Base-by-base conservation (phyloP, 169 alveolate species). In the Besnoitia besnoiti region DNA sequence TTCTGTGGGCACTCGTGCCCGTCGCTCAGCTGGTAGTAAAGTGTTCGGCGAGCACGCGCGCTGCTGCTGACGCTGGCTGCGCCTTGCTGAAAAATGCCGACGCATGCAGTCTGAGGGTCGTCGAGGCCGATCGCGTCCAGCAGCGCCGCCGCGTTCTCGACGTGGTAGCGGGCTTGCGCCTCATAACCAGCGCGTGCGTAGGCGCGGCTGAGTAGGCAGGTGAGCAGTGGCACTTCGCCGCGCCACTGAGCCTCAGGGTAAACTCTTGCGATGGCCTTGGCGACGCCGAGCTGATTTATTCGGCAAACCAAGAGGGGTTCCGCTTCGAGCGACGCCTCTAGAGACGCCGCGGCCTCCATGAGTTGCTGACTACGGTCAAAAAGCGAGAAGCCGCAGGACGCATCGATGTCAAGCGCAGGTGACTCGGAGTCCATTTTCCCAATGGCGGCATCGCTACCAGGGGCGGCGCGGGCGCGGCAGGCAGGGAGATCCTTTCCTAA, bases 131-230 rank as follows among this genome's bases (percentile, higher is more conserved):
- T 10, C 42, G 37, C 12, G 62, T 40, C 37, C 87, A 77, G 16
- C 35, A 30, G 37, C 87, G 59, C 62, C 39, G 87, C 87, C 5
- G 87, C 87, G 19, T 24, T 8, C 59, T 77, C 62, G 42, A 77
- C 87, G 19, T 77, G 87, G 37, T 35, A 42, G 21, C 59, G 50
- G 59, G 87, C 87, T 40, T 77, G 87, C 47, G 35, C 61, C 40
- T 47, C 61, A 37, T 42, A 46, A 12, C 87, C 87, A 8, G 59
- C 87, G 0, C 61, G 16, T 21, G 87, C 87, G 87, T 77, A 77
- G 24, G 87, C 87, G 5, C 87, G 33, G 62, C 87, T 77, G n/a
- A 77, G 47, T 39, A 77, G 87, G 87, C 87, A 77, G 61, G 35
- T 44, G 12, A 77, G 35, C 40, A 77, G 35, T 24, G 61, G 59